Conservation (phyloP, 257 asterid genomes). For the Penstemon davidsonii region DNA sequence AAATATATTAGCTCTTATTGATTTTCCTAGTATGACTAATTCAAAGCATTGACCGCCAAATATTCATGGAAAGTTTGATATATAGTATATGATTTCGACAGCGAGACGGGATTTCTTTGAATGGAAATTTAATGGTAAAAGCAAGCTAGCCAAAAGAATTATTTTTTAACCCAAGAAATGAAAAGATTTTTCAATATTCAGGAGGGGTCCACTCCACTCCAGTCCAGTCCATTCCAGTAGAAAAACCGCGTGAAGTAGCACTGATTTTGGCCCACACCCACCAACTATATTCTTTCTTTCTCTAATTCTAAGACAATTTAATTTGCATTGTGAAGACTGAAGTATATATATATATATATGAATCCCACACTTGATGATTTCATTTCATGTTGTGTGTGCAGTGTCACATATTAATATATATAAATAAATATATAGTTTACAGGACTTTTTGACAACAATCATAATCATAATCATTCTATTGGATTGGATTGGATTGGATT, state of each 20-base stretch:
- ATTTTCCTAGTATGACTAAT: slow-evolving; percentile 18
- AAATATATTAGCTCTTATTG: neutral
- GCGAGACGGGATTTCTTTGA: neutral
- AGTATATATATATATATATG: neutral
- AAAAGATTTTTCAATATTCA: neutral
- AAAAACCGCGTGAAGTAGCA: slow-evolving; percentile 32
- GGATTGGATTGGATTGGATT: too few species aligned
- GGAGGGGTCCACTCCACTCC: neutral
- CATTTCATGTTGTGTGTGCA: neutral
- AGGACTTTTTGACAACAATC: too few species aligned
- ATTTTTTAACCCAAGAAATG: neutral
- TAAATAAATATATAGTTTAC: neutral
- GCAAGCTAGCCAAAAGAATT: too few species aligned
- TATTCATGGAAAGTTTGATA: neutral
- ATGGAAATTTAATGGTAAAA: too few species aligned
- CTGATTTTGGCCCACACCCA: neutral
- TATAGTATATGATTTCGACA: neutral
- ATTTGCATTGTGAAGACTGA: neutral
- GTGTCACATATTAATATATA: neutral
- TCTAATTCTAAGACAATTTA: neutral
- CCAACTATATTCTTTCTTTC: neutral
- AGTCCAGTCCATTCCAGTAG: neutral
- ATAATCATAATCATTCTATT: too few species aligned
- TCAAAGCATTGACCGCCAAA: slow-evolving; percentile 9
- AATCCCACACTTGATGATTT: neutral